Evolutionary conservation across 2,329 filamentous ascomycete species (phyloP), one percentile per base, ranked within the genome.

Genomic region (Boeremia lycopersici): DNA sequence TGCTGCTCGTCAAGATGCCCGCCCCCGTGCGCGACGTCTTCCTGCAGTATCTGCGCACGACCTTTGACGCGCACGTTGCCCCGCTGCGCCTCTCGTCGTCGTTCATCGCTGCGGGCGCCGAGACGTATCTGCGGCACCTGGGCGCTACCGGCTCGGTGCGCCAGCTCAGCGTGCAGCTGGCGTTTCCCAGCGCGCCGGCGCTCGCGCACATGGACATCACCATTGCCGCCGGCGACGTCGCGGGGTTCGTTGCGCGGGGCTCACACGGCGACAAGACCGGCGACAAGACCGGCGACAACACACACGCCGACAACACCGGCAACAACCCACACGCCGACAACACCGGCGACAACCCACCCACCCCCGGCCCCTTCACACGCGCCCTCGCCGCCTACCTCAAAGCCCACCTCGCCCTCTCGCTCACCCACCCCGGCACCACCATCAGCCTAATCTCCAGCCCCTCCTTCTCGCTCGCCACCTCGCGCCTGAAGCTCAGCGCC

Each of bases 61-160:
- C 73, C 52, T 84, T 84, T 63, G 82, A 84, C 57, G 74, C 79
- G 3, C 79, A 79, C 56, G 74, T 78, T 40, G 76, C 78, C 6
- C 67, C 76, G 4, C 59, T 84, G 23, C 71, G 69, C 5, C 73
- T 84, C 3, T 69, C 77, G 0, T 76, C 80, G 0, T 55, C 61
- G 7, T 80, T 82, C 54, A 70, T 83, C 29, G 78, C 77, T n/a
- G 61, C 67, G 0, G 70, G 71, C 1, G 69, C 83, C 13, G 79
- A 81, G 55, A 73, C 63, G 0, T 85, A 91, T 56, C 79, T 93
- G 49, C 85, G 84, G 12, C 78, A 83, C 52, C 76, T 93, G 12
- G 47, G 54, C 67, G 5, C 70, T 74, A 11, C 60, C 31, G 62
- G 71, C 48, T 58, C 71, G 13, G 63, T 76, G 36, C 63, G 68